Base-by-base conservation (phyloP, 2,329 filamentous ascomycete genomes). In the Chaetoscypha palmicola region DNA sequence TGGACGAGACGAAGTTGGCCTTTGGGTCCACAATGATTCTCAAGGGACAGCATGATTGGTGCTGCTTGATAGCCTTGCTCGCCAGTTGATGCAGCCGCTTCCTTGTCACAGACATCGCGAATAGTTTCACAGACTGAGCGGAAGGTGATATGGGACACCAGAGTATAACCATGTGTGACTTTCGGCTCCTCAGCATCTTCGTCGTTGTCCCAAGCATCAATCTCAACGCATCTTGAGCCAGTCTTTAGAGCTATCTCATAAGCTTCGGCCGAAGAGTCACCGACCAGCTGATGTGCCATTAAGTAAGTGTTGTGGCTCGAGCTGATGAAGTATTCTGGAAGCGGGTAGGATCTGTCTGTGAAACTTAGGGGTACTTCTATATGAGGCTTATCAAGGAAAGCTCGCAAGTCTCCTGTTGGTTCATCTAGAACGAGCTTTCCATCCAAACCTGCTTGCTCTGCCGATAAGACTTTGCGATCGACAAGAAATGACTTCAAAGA, bases 301-400 rank as follows among this genome's bases (percentile, higher is more conserved):
- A 86, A 67, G 55, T 86, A 86, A 0, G 82, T 86, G 62, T 86
- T 86, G 65, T 86, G 82, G 51, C 77, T 83, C 3, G 79, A 83
- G 62, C 77, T 83, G 64, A 86, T 77, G 57, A 79, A 86, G 62
- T 86, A 86, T 51, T 84, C 79, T 1, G 80, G 74, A 17, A 86
- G 64, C 1, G 80, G 74, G 50, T 77, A 68, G 9, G 71, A 75
- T 45, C 76, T 67, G 55, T 82, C 76, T 7, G 72, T 70, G 10
- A 81, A 61, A 41, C 71, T 63, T 2, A 60, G 48, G 0, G 80
- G 79, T 1, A 82, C 74, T 28, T 68, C 57, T 54, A 80, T 71
- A 60, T 82, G 76, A 23, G 74, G 70, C 51, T 69, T 73, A 48
- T 73, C 67, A 5, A 84, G 66, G 12, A 83, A 63, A 2, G 66